Evolutionary conservation across 2,329 filamentous ascomycete genomes (phyloP), one percentile per base, ranked within the genome.

Genomic region (Rhexocercosporidium sp.): DNA sequence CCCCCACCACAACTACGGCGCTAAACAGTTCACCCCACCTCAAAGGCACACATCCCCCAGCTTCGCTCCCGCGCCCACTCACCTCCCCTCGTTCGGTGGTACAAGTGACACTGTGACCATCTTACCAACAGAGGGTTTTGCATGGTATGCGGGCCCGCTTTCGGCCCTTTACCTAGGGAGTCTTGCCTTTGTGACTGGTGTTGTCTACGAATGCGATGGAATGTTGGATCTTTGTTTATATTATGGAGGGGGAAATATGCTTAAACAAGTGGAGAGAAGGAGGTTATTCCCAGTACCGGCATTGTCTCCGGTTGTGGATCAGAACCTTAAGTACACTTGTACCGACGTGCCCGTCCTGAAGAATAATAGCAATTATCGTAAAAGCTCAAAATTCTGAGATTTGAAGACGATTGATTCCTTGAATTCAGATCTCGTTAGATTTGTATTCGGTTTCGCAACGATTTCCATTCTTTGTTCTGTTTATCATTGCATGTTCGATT

Each of bases 281-380:
- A 39, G 31, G 27, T 14, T 39, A 56, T 57, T 39, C 12, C 22
- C 29, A 57, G 34, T 57, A 27, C 54, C 54, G 54, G 31, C 54
- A 57, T 37, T 14, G n/a, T 34, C 31, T 57, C 54, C 18, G 25
- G 20, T 41, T 22, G 34, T 39, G 18, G 31, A 57, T 53, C 49
- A 31, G 3, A 57, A 57, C 31, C 20, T 57, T 39, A 57, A 39
- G 54, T 57, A 57, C n/a, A 57, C n/a, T 39, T 41, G 34, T 57
- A 57, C 12, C 14, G 41, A 41, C 34, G 20, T 16, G 53, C 8
- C n/a, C 8, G 39, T 41, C n/a, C 6, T 11, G 6, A 56, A 22
- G 7, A 1, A 5, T 20, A 47, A 2, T 8, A 20, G 20, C 44
- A 20, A 20, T 20, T 5, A 8, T n/a, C n/a, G 44, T 20, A 22